Evolutionary conservation across 495 filamentous ascomycete species (phyloP).

Genomic region (Daldinia loculata): DNA sequence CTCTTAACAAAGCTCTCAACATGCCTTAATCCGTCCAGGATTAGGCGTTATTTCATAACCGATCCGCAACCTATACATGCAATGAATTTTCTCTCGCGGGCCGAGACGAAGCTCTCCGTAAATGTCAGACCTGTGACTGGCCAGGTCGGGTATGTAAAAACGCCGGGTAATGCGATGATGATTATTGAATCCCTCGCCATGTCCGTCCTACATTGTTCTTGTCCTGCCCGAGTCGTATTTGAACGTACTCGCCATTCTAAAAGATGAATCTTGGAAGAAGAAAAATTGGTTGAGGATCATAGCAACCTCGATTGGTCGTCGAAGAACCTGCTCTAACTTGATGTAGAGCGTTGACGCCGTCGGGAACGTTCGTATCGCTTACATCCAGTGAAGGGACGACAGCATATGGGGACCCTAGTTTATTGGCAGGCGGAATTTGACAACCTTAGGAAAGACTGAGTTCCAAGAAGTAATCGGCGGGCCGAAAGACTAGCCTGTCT

Average conservation of each 20-base stretch:
- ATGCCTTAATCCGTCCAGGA: constrained; percentile 18
- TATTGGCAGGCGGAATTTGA: not conserved
- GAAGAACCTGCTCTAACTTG: not conserved
- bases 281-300: not conserved
- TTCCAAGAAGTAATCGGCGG: constrained; percentile 8
- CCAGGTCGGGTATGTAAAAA: constrained; percentile 32
- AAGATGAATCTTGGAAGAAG: constrained; percentile 6
- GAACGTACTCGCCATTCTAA: constrained; percentile 13
- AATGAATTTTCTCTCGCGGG: constrained; percentile 8
- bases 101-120: constrained; percentile 18
- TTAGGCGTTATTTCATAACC: constrained; percentile 13
- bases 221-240: constrained; percentile 16
- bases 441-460: not conserved
- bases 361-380: not conserved
- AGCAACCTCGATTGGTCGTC: not conserved
- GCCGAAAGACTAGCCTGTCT: not conserved
- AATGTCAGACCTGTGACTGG: constrained; percentile 18
- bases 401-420: not conserved
- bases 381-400: not conserved
- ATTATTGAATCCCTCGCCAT: constrained; percentile 16
- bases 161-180: constrained; percentile 34
- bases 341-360: not conserved
- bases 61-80: constrained; percentile 24
- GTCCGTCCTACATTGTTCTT: constrained; percentile 6
- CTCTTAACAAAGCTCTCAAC: constrained; percentile 6